Evolutionary conservation across 148 eudicot species (phyloP).

Genomic region (Vaccinium vitisidaea): DNA sequence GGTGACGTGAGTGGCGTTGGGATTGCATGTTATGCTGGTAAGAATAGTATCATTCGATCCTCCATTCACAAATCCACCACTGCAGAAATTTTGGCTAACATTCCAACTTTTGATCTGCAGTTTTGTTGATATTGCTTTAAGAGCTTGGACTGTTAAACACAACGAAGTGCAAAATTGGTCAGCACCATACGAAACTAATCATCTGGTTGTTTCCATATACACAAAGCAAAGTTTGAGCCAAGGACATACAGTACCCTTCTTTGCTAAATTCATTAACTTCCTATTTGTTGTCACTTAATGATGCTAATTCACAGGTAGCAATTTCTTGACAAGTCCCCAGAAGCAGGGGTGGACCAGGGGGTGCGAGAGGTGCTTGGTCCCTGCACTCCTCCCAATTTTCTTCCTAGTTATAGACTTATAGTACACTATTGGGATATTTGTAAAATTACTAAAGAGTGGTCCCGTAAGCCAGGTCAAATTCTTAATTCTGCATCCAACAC

Average conservation of each 20-base stretch:
- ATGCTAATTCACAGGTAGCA: not conserved
- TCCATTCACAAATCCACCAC: conserved; percentile 23
- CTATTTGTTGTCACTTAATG: not conserved
- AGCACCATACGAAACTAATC: not conserved
- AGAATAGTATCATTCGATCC: not conserved
- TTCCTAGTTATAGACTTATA: too few species aligned
- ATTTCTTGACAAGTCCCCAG: not conserved
- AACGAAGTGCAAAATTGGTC: not conserved
- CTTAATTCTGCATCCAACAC: too few species aligned
- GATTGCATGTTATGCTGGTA: conserved; percentile 60
- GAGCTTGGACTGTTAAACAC: conserved; percentile 47
- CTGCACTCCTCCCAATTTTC: too few species aligned
- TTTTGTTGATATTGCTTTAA: conserved; percentile 43
- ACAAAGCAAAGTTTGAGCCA: not conserved
- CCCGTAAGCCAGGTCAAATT: too few species aligned
- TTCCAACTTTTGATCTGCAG: conserved; percentile 46
- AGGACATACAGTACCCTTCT: not conserved
- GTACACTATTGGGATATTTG: too few species aligned
- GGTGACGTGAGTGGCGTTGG: conserved; percentile 58
- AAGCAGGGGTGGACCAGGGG: too few species aligned
- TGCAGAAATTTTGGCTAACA: conserved; percentile 46
- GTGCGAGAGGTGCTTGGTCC: too few species aligned
- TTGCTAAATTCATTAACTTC: not conserved
- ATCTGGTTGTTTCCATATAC: not conserved
- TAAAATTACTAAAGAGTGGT: too few species aligned